Evolutionary conservation across 2,329 filamentous ascomycete genomes (phyloP), one percentile per base, ranked within the genome.

Genomic region (Calonectria ilicicola): DNA sequence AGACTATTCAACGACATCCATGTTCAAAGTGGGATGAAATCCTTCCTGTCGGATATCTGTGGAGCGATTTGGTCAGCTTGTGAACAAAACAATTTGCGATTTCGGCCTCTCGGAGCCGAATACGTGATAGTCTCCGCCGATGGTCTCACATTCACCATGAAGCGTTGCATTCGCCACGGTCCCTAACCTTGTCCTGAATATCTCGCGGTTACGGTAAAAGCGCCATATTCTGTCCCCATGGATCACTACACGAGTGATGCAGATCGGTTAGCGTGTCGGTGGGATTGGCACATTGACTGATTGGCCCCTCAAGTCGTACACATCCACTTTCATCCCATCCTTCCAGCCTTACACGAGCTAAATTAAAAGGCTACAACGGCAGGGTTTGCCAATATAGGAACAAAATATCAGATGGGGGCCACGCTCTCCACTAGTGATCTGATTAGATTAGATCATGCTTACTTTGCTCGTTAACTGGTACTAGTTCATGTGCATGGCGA

Each of bases 381-480:
- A 12, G 63, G 38, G 46, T 29, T 12, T 49, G 53, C 27, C 17
- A 26, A 69, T 5, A 21, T 40, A n/a, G 12, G 38, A 64, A 32
- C 14, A n/a, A 46, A 60, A 51, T 46, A 62, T 32, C 26, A 65
- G 38, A 29, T 63, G 63, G 63, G 63, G 63, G 51, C 23, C 23
- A 40, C 23, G 7, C 42, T 65, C 44, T 65, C 63, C 63, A 46
- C 64, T 53, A 32, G 32, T 62, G 64, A 70, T 70, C 67, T 71
- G 72, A 70, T 74, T 70, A 73, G 70, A 74, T 74, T 74, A 69
- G 68, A 72, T 73, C 42, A 60, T 60, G 27, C 62, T 47, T 65
- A 32, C 64, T 60, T 64, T 29, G 27, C 23, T 56, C 23, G 38
- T 27, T 35, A 44, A 49, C 53, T 15, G 9, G 46, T 12, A 26